Evolutionary conservation across 2,329 filamentous ascomycete genomes (phyloP).

Genomic region (Cylindrodendrum hubeiense): DNA sequence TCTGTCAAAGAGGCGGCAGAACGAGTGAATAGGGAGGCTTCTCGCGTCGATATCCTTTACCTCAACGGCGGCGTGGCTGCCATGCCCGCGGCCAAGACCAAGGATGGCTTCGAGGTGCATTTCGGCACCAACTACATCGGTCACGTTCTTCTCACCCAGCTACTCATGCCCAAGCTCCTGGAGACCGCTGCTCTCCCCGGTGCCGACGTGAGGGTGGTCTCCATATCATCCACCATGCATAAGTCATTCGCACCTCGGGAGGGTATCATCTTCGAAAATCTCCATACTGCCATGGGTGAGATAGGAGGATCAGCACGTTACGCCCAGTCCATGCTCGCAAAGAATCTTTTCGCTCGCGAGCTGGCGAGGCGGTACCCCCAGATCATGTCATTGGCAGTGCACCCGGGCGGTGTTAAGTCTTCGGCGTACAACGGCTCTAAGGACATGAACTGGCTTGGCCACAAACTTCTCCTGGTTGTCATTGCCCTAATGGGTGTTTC

Average conservation of each 20-base stretch:
- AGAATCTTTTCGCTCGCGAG: background rate
- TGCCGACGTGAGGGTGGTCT: constrained; percentile 21
- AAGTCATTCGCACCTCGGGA: constrained; percentile 4
- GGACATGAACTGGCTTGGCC: background rate
- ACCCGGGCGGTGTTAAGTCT: constrained; percentile 1
- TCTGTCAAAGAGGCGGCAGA: constrained; percentile 14
- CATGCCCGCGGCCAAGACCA: constrained; percentile 4
- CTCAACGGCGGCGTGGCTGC: constrained; percentile 16
- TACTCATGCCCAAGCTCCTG: constrained; percentile 17
- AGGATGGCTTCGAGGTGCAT: constrained; percentile 20
- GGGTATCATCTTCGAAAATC: constrained; percentile 12
- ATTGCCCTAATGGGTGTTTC: background rate
- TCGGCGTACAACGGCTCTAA: constrained; percentile 1
- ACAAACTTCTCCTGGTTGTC: background rate
- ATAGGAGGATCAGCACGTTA: background rate
- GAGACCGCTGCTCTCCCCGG: constrained; percentile 8
- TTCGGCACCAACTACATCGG: constrained; percentile 23
- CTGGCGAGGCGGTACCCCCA: constrained; percentile 8
- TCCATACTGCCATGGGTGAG: constrained; percentile 10
- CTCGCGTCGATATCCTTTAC: constrained; percentile 15
- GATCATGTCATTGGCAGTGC: background rate
- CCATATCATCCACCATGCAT: constrained; percentile 11
- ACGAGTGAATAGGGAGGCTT: constrained; percentile 9
- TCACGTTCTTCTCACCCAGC: constrained; percentile 20
- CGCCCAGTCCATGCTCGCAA: background rate